These are phyloP conservation scores for Ambrosia artemisiifolia DNA, from an alignment of 129 eudicot species.

Conservation along the genomic window DNA sequence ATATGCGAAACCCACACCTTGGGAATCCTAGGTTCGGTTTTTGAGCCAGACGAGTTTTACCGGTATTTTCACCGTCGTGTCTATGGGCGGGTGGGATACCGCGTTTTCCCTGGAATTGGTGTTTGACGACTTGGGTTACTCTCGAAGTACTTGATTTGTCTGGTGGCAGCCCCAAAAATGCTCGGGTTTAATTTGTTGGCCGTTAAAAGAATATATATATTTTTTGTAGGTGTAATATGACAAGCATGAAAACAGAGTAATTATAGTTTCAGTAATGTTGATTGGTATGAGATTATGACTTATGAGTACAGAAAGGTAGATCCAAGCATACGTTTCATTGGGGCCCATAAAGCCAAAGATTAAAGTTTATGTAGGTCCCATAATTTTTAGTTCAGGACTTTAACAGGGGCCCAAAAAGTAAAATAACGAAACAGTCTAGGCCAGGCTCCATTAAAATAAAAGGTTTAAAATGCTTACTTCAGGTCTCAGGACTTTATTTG, in stretches of 20 bases:
- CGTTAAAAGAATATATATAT: too few species aligned
- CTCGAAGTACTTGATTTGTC: too few species aligned
- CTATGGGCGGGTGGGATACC: too few species aligned
- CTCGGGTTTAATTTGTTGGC: too few species aligned
- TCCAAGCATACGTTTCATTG: conserved; percentile 6
- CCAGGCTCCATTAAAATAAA: background rate
- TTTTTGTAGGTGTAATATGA: background rate
- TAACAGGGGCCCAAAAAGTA: background rate
- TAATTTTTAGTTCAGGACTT: background rate
- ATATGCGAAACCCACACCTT: too few species aligned
- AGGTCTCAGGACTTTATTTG: background rate
- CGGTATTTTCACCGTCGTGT: too few species aligned
- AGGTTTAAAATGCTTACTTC: background rate
- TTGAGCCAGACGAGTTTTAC: too few species aligned
- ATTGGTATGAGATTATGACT: background rate
- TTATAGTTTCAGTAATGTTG: background rate
- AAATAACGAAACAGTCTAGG: background rate
- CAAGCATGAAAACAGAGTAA: conserved; percentile 21
- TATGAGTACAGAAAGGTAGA: conserved; percentile 8
- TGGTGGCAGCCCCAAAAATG: too few species aligned
- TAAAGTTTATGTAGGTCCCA: too few species aligned
- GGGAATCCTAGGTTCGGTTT: too few species aligned
- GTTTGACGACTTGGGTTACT: too few species aligned
- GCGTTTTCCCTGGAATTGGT: too few species aligned
- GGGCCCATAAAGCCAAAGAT: background rate